A percentile compares a stretch with the other conserved stretches of the same genome.
Conservation (phyloP, 2,329 filamentous ascomycete species). For the Cercospora zeae-maydis region DNA sequence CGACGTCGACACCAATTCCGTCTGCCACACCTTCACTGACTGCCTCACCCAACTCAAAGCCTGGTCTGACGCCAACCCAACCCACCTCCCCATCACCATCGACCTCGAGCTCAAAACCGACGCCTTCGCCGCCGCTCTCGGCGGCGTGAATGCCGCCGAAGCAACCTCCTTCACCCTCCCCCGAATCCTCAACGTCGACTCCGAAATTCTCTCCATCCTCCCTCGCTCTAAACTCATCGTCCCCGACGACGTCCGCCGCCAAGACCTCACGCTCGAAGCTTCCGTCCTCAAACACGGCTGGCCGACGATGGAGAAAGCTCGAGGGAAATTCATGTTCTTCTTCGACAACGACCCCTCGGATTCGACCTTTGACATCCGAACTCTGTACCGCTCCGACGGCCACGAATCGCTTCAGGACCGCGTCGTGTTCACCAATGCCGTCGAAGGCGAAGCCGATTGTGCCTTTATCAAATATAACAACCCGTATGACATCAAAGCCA, state of each 20-base stretch:
- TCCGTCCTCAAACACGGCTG: slow-evolving; percentile 48
- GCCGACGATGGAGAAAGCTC: slow-evolving; percentile 45
- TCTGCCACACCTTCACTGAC: slow-evolving; percentile 47
- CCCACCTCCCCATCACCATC: slow-evolving; percentile 48
- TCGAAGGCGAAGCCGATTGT: slow-evolving; percentile 45
- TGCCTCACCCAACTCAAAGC: slow-evolving; percentile 45
- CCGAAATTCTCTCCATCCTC: slow-evolving; percentile 48
- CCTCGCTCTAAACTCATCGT: slow-evolving; percentile 42
- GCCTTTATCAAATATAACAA: slow-evolving; percentile 53
- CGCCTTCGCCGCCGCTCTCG: slow-evolving; percentile 34
- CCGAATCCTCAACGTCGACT: slow-evolving; percentile 45
- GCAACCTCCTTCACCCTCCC: slow-evolving; percentile 46
- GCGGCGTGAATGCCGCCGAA: slow-evolving; percentile 40
- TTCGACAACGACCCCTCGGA: slow-evolving; percentile 50
- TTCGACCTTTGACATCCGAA: slow-evolving; percentile 34
- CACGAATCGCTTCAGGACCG: slow-evolving; percentile 43
- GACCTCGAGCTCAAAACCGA: slow-evolving; percentile 51
- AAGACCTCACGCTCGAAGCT: slow-evolving; percentile 45
- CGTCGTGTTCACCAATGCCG: slow-evolving; percentile 49
- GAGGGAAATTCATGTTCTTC: slow-evolving; percentile 50
- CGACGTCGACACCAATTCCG: slow-evolving; percentile 47
- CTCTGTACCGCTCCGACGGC: slow-evolving; percentile 39
- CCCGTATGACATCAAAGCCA: slow-evolving; percentile 40
- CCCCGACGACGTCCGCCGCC: slow-evolving; percentile 47
- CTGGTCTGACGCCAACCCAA: slow-evolving; percentile 45